A percentile compares a stretch with the other conserved stretches of the same genome.
phyloP scores from a whole-genome alignment of 805 yeast species.

The Spathaspora girioi region DNA sequence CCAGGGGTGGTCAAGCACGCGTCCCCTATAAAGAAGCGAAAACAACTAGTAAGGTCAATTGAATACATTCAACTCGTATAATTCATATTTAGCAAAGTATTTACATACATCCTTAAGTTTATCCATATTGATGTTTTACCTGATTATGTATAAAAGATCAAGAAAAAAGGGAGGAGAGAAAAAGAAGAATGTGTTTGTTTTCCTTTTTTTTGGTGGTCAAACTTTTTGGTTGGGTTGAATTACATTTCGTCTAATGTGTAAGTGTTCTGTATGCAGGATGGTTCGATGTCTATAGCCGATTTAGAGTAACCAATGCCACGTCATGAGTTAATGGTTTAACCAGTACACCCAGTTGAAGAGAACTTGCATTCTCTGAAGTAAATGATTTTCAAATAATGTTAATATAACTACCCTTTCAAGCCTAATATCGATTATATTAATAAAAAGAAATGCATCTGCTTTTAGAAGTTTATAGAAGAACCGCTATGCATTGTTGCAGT shows the following conservation, averaged over 20 bases:
- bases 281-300: too few species aligned
- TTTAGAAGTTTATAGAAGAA: too few species aligned
- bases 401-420: too few species aligned
- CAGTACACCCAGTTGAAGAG: too few species aligned
- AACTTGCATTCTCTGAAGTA: too few species aligned
- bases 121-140: constrained; percentile 41
- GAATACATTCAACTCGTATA: background rate
- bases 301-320: too few species aligned
- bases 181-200: constrained; percentile 1
- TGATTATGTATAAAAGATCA: background rate
- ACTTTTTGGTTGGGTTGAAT: background rate
- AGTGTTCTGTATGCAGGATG: background rate
- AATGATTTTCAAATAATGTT: too few species aligned
- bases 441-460: too few species aligned
- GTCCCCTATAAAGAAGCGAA: background rate
- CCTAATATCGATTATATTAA: too few species aligned
- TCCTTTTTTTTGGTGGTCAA: constrained; percentile 1
- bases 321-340: too few species aligned
- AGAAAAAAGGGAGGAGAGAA: constrained; percentile 1
- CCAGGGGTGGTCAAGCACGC: background rate
- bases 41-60: background rate
- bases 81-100: background rate
- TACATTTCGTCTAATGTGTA: background rate
- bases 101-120: constrained; percentile 57
- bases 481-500: too few species aligned